Evolutionary conservation across 805 yeast genomes (phyloP), one percentile per base, ranked within the genome.

Genomic region (Candida ascalaphidarum): DNA sequence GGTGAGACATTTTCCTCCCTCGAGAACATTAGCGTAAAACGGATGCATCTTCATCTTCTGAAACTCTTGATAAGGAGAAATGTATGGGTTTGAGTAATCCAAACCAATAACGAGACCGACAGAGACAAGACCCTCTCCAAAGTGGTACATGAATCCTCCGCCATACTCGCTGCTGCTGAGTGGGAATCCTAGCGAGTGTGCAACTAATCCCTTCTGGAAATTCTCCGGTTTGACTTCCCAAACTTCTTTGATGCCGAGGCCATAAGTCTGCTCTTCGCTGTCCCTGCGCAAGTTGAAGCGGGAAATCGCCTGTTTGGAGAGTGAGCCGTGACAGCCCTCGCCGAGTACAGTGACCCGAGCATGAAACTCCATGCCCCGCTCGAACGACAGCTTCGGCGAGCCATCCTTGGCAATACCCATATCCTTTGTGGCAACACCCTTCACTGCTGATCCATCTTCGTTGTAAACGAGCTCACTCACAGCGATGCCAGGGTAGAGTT

Each of bases 251-350:
- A 92, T 70, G 21, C 99, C 99, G 14, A 92, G 54, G 9, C 98
- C 99, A 55, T 92, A 92, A 0, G 97, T 86, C 60, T 92, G 98
- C 12, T 77, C 77, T 28, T 72, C 67, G 29, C 68, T 63, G 18
- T 72, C 70, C 27, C 68, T 65, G 33, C 96, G 72, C 35, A 92
- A 59, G 23, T 77, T 65, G 55, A 58, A 89, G 43, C 77, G 74
- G 30, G 68, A 60, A 29, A 89, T 79, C 0, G 74, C 78, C 48
- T 81, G 72, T 50, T 92, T 89, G 9, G 88, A 67, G 30, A 92
- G 61, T 1, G 96, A 86, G 0, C 98, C 98, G 55, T 88, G 97
- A 50, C 98, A 92, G n/a, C 98, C 98, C 58, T 92, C 98, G 4
- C 95, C 95, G 18, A 92, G 67, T 11, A 92, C 81, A 0, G 96